phyloP scores from a whole-genome alignment of 108 stramenopile species.

The Cylindrotheca closterium region DNA sequence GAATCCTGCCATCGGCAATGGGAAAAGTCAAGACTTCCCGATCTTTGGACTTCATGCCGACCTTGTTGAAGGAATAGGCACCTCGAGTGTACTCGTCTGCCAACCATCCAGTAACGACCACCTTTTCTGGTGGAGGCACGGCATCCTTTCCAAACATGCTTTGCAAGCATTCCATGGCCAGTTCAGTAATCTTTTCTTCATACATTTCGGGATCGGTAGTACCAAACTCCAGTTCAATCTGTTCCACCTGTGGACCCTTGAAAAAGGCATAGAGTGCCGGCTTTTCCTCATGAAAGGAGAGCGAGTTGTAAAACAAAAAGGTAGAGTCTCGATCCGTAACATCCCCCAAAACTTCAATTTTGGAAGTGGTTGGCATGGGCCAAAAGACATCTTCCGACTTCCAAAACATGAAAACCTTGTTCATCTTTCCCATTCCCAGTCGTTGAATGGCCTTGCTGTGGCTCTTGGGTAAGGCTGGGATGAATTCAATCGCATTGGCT shows the following conservation, averaged over 20 bases:
- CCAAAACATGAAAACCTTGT: slow-evolving; percentile 45
- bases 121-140: slow-evolving; percentile 21
- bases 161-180: background rate
- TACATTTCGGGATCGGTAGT: background rate
- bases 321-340: background rate
- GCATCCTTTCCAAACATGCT: slow-evolving; percentile 14
- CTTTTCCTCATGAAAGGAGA: background rate
- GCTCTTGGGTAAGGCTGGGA: slow-evolving; percentile 37
- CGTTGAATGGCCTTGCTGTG: slow-evolving; percentile 50
- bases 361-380: background rate
- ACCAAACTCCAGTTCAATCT: background rate
- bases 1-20: slow-evolving; percentile 8
- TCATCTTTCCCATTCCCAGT: slow-evolving; percentile 46
- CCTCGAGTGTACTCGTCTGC: slow-evolving; percentile 24
- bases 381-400: slow-evolving; percentile 3
- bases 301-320: background rate
- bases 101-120: slow-evolving; percentile 30
- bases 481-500: slow-evolving; percentile 41
- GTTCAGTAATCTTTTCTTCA: background rate
- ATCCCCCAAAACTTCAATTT: background rate
- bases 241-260: background rate
- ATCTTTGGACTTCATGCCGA: slow-evolving; percentile 5
- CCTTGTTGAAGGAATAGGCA: slow-evolving; percentile 25
- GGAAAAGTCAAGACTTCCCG: background rate
- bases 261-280: background rate